Evolutionary conservation across 768 basidiomycete genomes (phyloP).

Genomic region (Rickenella mellea): DNA sequence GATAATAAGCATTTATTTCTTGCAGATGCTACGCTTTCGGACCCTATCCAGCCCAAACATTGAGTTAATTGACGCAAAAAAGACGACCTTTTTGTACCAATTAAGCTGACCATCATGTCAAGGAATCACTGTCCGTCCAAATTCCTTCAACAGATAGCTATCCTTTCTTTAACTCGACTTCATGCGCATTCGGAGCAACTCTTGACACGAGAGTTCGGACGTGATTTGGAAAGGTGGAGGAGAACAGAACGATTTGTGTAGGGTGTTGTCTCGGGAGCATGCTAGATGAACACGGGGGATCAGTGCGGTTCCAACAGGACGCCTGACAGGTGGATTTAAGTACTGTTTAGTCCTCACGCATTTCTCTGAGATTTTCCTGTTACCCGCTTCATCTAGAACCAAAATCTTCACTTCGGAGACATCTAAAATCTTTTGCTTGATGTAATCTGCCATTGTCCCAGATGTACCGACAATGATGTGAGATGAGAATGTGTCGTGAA

Average conservation of each 20-base stretch:
- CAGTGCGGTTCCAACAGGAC: not conserved
- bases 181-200: slow-evolving; percentile 91
- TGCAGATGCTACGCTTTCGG: no score
- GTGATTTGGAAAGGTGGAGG: slow-evolving; percentile 93
- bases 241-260: slow-evolving; percentile 90
- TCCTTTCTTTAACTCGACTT: slow-evolving; percentile 90
- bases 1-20: no score
- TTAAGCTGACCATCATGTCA: no score
- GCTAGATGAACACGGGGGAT: slow-evolving; percentile 25
- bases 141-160: slow-evolving; percentile 92
- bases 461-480: slow-evolving; percentile 96
- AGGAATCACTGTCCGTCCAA: no score
- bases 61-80: no score
- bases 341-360: slow-evolving; percentile 91
- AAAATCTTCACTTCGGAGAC: slow-evolving; percentile 78
- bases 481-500: slow-evolving; percentile 45
- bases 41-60: no score
- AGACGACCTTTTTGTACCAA: no score
- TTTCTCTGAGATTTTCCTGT: slow-evolving; percentile 95
- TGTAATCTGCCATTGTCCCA: slow-evolving; percentile 86
- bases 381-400: slow-evolving; percentile 96
- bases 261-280: slow-evolving; percentile 42
- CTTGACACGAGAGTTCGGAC: slow-evolving; percentile 87
- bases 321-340: slow-evolving; percentile 14
- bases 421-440: slow-evolving; percentile 72